Evolutionary conservation across 2,329 filamentous ascomycete species (phyloP).

Genomic region (Akanthomyces uredinophilus): DNA sequence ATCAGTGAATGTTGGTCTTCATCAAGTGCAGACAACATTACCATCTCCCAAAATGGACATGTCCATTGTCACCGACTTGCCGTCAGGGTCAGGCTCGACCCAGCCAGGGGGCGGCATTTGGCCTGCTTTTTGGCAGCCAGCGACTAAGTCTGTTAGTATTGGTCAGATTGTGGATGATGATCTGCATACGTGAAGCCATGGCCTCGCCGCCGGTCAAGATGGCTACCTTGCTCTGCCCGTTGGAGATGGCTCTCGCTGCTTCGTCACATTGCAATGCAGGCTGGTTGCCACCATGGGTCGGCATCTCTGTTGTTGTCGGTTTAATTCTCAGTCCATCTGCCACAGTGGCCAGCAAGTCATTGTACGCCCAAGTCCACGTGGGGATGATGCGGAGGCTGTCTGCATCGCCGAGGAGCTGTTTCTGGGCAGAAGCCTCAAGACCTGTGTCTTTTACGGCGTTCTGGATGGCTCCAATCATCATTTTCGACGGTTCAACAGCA

Average conservation of each 20-base stretch:
- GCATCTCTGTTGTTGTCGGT: slow-evolving; percentile 44
- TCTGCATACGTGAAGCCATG: slow-evolving; percentile 46
- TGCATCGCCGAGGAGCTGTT: slow-evolving; percentile 38
- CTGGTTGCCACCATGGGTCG: slow-evolving; percentile 58
- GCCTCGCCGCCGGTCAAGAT: slow-evolving; percentile 61
- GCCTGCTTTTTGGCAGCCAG: slow-evolving; percentile 29
- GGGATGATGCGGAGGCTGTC: slow-evolving; percentile 57
- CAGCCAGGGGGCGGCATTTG: slow-evolving; percentile 51
- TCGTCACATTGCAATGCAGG: slow-evolving; percentile 59
- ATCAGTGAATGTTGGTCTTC: slow-evolving; percentile 12
- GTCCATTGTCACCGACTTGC: slow-evolving; percentile 44
- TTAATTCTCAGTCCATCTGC: slow-evolving; percentile 43
- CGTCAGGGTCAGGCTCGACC: slow-evolving; percentile 43
- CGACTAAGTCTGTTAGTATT: slow-evolving; percentile 21
- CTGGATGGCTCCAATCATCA: slow-evolving; percentile 54
- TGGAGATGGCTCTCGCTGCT: slow-evolving; percentile 52
- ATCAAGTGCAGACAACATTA: not conserved
- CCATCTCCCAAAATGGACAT: slow-evolving; percentile 35
- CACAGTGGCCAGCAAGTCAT: slow-evolving; percentile 51
- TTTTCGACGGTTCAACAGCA: slow-evolving; percentile 52
- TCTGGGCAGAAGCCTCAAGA: slow-evolving; percentile 18
- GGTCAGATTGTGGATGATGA: not conserved
- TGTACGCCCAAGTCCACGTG: slow-evolving; percentile 63
- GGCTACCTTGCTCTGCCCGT: slow-evolving; percentile 49
- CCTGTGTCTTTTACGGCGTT: slow-evolving; percentile 46